A percentile compares a stretch with the other conserved stretches of the same genome.
Conservation (phyloP, 768 basidiomycete genomes). For the Termitomyces sp. region DNA sequence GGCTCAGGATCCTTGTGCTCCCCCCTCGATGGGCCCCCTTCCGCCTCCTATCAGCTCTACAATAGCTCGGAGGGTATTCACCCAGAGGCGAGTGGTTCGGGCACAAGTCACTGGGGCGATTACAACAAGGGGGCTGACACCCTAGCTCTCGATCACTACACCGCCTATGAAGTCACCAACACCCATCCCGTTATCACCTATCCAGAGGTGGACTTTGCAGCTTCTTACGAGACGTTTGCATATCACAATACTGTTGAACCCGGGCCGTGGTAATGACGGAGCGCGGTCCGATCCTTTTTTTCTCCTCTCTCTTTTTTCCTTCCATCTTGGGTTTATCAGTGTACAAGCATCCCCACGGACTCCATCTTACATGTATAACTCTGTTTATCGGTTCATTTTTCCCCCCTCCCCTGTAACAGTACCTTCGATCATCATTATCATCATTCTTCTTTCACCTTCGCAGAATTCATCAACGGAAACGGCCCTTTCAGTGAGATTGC, state of each 20-base stretch:
- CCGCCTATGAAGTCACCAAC: conserved; percentile 8
- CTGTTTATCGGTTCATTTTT: not conserved
- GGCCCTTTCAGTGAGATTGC: not conserved
- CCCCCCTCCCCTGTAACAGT: conserved; percentile 2
- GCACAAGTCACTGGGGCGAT: conserved; percentile 20
- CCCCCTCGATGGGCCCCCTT: conserved; percentile 23
- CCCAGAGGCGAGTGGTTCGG: conserved; percentile 21
- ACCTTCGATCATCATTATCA: conserved; percentile 8
- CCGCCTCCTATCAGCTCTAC: conserved; percentile 12
- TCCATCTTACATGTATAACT: conserved; percentile 10
- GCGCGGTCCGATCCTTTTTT: not conserved
- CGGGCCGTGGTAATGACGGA: conserved; percentile 11
- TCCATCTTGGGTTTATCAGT: conserved; percentile 5
- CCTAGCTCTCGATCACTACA: conserved; percentile 12
- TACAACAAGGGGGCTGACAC: conserved; percentile 15
- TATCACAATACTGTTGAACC: conserved; percentile 13
- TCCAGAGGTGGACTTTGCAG: conserved; percentile 13
- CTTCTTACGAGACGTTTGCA: conserved; percentile 10
- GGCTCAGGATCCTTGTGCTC: conserved; percentile 28
- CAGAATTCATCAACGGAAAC: conserved; percentile 3
- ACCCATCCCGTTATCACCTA: conserved; percentile 13
- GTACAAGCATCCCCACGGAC: conserved; percentile 11
- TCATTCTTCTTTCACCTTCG: conserved; percentile 2
- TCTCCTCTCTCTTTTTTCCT: not conserved
- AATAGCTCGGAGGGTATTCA: conserved; percentile 8